Evolutionary conservation across 129 eudicot species (phyloP), one percentile per base, ranked within the genome.

Genomic region (Apium graveolens): DNA sequence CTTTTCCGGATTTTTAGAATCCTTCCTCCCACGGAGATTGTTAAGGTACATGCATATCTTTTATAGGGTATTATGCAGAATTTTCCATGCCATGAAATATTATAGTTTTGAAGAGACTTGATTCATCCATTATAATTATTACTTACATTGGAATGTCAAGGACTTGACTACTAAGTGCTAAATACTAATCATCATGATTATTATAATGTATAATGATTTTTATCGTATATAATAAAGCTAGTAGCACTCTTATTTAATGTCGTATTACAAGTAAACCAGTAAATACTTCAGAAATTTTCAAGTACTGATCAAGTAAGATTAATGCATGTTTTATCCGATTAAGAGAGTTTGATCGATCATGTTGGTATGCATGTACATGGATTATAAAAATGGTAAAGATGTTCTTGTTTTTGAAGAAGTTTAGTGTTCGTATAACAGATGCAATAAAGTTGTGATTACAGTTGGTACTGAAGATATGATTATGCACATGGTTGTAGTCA

Each of bases 1-100:
- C 96, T 95, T 78, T 81, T 82, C 68, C 87, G 83, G 73, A 53
- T 90, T 77, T 90, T 90, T 85, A 88, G 63, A 45, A 80, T 89
- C 81, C 81, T 88, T 79, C 82, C 97, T 16, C 97, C 99, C 16
- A 90, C 92, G n/a, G 90, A 90, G 80, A 86, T 92, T 60, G 84
- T 88, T 31, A 88, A 95, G 97, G 97, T 95, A 84, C 46, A 53
- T 17, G 31, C 76, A 41, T 17, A 46, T 45, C 4, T 45, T 72
- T n/a, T 73, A 18, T 27, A n/a, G 45, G 77, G 73, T 38, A 39
- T 9, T 17, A 24, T 24, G 45, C 53, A 72, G 34, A 72, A 12
- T 39, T 72, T 3, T 2, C 46, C 76, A 41, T 72, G n/a, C 7
- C 53, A 71, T 39, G 11, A 66, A 31, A 66, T 66, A 11, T 13